Percentiles rank a stretch among this genome's conserved stretches.
These are phyloP conservation scores for Pleurotus cornucopiae DNA, from an alignment of 768 basidiomycete species.

Conservation along the genomic window DNA sequence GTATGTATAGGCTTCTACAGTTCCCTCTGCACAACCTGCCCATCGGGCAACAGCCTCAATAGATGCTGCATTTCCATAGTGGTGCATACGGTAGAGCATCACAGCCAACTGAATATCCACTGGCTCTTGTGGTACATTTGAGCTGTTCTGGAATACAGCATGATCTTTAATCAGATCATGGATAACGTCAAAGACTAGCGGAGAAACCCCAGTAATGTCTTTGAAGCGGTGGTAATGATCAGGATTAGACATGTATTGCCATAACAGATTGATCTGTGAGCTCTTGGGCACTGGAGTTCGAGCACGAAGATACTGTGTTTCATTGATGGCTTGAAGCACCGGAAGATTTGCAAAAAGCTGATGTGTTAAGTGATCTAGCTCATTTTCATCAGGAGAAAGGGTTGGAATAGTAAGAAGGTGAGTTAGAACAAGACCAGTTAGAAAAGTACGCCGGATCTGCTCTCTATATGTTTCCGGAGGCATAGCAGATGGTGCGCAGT, in stretches of 20 bases:
- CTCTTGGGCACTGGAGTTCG: background rate
- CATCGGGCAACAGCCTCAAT: slow-evolving; percentile 19
- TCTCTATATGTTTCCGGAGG: too few species aligned
- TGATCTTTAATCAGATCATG: slow-evolving; percentile 24
- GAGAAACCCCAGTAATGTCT: slow-evolving; percentile 21
- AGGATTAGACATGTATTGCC: slow-evolving; percentile 21
- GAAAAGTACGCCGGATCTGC: too few species aligned
- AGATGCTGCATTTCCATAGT: slow-evolving; percentile 25
- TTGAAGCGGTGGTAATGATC: slow-evolving; percentile 16
- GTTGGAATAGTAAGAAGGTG: too few species aligned
- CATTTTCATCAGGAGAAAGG: too few species aligned
- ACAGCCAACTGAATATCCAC: slow-evolving; percentile 27
- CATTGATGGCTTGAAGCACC: background rate
- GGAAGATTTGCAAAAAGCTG: background rate
- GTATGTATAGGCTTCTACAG: slow-evolving; percentile 17
- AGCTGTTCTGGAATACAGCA: slow-evolving; percentile 21
- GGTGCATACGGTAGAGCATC: slow-evolving; percentile 19
- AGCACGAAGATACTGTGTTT: background rate
- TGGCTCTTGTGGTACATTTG: slow-evolving; percentile 21
- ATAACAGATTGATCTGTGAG: background rate
- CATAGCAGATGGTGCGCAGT: too few species aligned
- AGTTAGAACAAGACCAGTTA: too few species aligned
- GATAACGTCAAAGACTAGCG: slow-evolving; percentile 21
- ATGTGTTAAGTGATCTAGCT: background rate
- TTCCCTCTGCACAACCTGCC: slow-evolving; percentile 19